These are phyloP conservation scores for Fraxinus sp. DNA, from an alignment of 305 asterid species.

Conservation along the genomic window DNA sequence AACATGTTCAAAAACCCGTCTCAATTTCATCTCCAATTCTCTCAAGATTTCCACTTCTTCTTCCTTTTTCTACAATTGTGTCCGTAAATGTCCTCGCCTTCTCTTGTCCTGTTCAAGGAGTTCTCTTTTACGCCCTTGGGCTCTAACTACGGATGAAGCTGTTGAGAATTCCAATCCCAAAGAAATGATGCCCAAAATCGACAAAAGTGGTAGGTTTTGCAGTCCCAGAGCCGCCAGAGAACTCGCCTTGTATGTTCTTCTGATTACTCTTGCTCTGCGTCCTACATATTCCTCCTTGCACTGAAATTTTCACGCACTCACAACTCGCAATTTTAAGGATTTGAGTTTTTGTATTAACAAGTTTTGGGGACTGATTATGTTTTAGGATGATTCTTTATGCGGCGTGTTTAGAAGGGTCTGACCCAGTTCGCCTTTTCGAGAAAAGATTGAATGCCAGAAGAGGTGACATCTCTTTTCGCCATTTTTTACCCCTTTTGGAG, in stretches of 20 bases:
- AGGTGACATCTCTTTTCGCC: constrained; percentile 35
- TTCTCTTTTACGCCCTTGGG: not conserved
- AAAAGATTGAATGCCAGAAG: constrained; percentile 58
- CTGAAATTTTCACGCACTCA: not conserved
- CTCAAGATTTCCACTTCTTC: not conserved
- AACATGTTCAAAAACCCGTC: not conserved
- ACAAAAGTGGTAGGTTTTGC: constrained; percentile 75
- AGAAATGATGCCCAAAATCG: constrained; percentile 59
- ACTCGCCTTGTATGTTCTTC: constrained; percentile 60
- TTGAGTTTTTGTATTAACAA: not conserved
- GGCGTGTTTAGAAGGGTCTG: constrained; percentile 84
- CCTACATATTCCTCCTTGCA: not conserved
- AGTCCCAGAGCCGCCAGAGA: constrained; percentile 90
- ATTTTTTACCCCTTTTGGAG: not conserved
- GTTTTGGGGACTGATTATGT: not conserved
- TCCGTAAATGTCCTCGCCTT: not conserved
- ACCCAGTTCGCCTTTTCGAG: constrained; percentile 81
- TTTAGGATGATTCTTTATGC: constrained; percentile 68
- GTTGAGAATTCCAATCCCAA: constrained; percentile 14
- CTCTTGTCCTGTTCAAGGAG: not conserved
- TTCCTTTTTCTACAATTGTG: not conserved
- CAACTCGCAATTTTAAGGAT: not conserved
- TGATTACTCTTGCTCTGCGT: not conserved
- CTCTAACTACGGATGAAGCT: not conserved
- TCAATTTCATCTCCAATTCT: not conserved